A percentile compares a stretch with the other conserved stretches of the same genome.
phyloP scores from a whole-genome alignment of 345 rosid species.

The Isatis tinctoria region DNA sequence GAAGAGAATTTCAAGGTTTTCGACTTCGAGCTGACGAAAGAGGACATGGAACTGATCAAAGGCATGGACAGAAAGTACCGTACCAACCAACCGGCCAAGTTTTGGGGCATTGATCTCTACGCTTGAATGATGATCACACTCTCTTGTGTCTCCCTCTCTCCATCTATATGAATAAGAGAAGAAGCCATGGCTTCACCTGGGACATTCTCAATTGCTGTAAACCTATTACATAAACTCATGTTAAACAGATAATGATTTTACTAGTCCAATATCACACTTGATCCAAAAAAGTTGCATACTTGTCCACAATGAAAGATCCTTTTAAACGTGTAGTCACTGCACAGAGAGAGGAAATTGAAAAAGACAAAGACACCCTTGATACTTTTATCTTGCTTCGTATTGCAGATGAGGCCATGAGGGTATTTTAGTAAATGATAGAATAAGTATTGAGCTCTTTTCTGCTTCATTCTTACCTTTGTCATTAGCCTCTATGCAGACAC shows the following conservation, averaged over 20 bases:
- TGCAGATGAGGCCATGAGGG: background rate
- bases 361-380: background rate
- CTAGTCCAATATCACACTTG: background rate
- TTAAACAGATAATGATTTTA: background rate
- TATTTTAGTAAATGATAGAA: background rate
- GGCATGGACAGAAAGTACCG: conserved; percentile 55
- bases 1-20: conserved; percentile 58
- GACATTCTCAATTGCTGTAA: background rate
- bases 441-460: background rate
- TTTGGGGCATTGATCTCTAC: conserved; percentile 79
- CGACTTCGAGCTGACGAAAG: conserved; percentile 58
- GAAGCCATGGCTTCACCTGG: conserved; percentile 4
- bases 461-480: background rate
- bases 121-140: conserved; percentile 36
- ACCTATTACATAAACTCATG: background rate
- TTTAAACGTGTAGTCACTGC: background rate
- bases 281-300: background rate
- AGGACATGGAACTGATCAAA: conserved; percentile 69
- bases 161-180: conserved; percentile 11
- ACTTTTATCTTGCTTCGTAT: background rate
- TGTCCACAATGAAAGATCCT: background rate
- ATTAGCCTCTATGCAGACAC: background rate
- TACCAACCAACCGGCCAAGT: conserved; percentile 69
- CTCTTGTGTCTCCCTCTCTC: background rate
- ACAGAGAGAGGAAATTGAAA: background rate